Evolutionary conservation across 495 filamentous ascomycete genomes (phyloP).

Genomic region (Penicillium paradoxum): DNA sequence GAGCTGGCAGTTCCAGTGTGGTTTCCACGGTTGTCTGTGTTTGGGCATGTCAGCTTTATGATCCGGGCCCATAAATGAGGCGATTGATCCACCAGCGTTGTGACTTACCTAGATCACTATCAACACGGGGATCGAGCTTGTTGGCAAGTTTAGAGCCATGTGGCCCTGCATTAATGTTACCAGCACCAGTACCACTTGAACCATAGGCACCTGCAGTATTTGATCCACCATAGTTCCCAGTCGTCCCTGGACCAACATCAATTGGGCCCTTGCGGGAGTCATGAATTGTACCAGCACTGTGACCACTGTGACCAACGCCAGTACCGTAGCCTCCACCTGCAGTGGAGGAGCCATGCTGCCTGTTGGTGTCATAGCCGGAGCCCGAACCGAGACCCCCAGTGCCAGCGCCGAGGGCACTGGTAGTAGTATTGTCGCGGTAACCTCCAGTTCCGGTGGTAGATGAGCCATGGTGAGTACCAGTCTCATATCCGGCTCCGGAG

Average conservation of each 20-base stretch:
- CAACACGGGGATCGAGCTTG: slow-evolving; percentile 44
- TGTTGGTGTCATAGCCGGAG: background rate
- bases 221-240: background rate
- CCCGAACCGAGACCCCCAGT: background rate
- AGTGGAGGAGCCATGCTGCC: background rate
- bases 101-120: slow-evolving; percentile 22
- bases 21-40: background rate
- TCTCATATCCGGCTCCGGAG: background rate
- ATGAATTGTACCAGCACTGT: slow-evolving; percentile 9
- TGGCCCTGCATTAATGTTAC: slow-evolving; percentile 8
- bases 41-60: background rate
- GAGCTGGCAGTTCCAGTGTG: background rate
- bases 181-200: slow-evolving; percentile 6
- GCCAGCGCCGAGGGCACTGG: background rate
- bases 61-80: too few species aligned
- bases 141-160: slow-evolving; percentile 25
- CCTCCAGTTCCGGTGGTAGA: background rate
- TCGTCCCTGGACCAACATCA: background rate
- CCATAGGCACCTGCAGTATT: slow-evolving; percentile 10
- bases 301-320: slow-evolving; percentile 13
- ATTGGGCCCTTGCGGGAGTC: slow-evolving; percentile 1
- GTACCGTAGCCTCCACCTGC: slow-evolving; percentile 9
- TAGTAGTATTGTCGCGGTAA: slow-evolving; percentile 12
- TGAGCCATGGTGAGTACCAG: background rate
- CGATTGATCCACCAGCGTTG: background rate